Conservation (phyloP, 495 filamentous ascomycete genomes). For the Lophiotrema nucula region DNA sequence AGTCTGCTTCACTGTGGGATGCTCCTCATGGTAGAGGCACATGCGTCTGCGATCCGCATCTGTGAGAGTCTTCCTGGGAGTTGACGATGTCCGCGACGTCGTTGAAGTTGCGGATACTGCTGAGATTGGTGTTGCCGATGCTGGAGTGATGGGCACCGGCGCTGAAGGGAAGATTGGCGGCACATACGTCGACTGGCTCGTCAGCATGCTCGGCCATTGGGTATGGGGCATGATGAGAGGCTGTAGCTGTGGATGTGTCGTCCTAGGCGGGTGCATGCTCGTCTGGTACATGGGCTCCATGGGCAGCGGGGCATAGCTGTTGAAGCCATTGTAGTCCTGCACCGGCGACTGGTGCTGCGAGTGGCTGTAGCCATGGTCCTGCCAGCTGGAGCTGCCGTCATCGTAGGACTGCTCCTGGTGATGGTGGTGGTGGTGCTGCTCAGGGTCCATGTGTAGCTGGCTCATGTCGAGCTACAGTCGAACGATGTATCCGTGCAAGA, state of each 20-base stretch:
- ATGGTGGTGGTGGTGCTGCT: conserved; percentile 39
- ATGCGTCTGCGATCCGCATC: conserved; percentile 88
- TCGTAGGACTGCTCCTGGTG: conserved; percentile 38
- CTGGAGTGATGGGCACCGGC: conserved; percentile 42
- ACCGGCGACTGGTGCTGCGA: conserved; percentile 45
- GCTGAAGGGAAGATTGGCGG: conserved; percentile 39
- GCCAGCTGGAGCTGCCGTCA: conserved; percentile 31
- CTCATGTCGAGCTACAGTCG: conserved; percentile 34
- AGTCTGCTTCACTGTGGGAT: conserved; percentile 93
- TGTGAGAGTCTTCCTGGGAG: conserved; percentile 85
- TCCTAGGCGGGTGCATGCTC: conserved; percentile 42
- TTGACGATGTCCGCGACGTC: conserved; percentile 49
- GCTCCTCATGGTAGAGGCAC: conserved; percentile 93
- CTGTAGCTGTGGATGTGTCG: conserved; percentile 47
- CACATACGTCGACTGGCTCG: conserved; percentile 48
- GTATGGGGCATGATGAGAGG: conserved; percentile 52
- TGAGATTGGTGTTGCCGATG: conserved; percentile 45
- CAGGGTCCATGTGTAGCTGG: conserved; percentile 44
- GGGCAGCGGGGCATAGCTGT: conserved; percentile 42
- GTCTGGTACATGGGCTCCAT: conserved; percentile 46
- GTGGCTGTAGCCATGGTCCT: conserved; percentile 36
- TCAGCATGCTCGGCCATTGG: conserved; percentile 56
- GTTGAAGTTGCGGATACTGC: conserved; percentile 46
- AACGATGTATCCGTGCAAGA: conserved; percentile 29
- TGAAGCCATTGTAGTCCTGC: conserved; percentile 48